These are phyloP conservation scores for Phytophthora rubi DNA, from an alignment of 352 stramenopile species.

Conservation along the genomic window DNA sequence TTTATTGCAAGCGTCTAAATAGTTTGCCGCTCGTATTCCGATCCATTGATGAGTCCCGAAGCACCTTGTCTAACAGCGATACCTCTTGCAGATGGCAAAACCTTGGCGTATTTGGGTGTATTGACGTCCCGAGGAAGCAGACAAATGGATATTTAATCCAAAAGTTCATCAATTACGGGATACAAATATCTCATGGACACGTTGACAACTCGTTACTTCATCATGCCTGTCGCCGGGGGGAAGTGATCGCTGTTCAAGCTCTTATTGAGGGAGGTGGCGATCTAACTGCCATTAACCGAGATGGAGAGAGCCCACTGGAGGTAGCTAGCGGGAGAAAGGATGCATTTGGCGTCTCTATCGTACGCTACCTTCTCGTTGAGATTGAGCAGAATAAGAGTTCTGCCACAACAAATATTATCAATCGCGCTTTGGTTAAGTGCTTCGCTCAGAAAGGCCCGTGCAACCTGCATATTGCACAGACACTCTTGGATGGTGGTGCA, in stretches of 20 bases:
- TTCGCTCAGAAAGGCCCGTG: conserved; percentile 43
- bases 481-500: conserved; percentile 48
- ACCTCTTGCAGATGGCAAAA: conserved; percentile 62
- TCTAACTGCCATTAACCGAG: conserved; percentile 34
- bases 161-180: conserved; percentile 57
- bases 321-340: conserved; percentile 53
- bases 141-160: conserved; percentile 50
- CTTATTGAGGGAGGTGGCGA: conserved; percentile 51
- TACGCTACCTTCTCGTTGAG: conserved; percentile 36
- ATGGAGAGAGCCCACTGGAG: conserved; percentile 41
- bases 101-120: conserved; percentile 59
- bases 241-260: conserved; percentile 44
- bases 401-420: conserved; percentile 16
- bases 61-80: conserved; percentile 25
- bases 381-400: conserved; percentile 8
- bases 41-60: conserved; percentile 35
- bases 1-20: conserved; percentile 11
- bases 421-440: conserved; percentile 48
- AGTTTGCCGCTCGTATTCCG: conserved; percentile 21
- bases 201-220: conserved; percentile 50
- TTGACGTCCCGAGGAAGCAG: conserved; percentile 37
- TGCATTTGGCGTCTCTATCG: conserved; percentile 37
- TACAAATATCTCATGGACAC: conserved; percentile 26
- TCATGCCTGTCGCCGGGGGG: conserved; percentile 41
- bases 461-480: conserved; percentile 50